These are phyloP conservation scores for Dacryopinax primogenitus DNA, from an alignment of 768 basidiomycete genomes.

Conservation along the genomic window DNA sequence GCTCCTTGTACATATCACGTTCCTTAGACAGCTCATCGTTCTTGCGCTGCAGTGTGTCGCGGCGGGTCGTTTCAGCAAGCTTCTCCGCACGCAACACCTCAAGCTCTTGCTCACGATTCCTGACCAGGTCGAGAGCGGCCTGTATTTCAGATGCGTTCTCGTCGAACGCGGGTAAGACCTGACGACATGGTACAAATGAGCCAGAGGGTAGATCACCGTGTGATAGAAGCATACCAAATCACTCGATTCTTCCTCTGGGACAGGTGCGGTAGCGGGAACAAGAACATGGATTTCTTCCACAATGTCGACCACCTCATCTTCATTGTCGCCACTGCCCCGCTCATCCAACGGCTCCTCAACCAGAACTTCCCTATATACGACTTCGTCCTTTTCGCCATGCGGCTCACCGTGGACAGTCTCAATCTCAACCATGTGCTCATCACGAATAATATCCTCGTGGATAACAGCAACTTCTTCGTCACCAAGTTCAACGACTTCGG, in stretches of 20 bases:
- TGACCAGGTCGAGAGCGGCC: background rate
- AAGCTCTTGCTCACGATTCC: background rate
- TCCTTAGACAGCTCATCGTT: background rate
- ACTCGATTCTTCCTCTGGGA: background rate
- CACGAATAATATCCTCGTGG: background rate
- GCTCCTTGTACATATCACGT: constrained; percentile 4
- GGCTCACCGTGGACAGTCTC: background rate
- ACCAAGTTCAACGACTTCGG: background rate
- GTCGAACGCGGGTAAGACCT: background rate
- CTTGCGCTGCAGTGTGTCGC: background rate
- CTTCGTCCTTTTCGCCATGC: background rate
- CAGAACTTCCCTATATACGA: background rate
- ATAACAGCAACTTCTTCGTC: background rate
- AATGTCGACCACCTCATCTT: background rate
- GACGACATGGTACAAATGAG: background rate
- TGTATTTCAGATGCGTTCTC: background rate
- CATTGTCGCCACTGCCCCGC: background rate
- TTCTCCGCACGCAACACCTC: background rate
- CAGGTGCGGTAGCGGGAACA: background rate
- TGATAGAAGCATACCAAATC: background rate
- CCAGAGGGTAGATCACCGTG: background rate
- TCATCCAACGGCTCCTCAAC: background rate
- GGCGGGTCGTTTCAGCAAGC: background rate
- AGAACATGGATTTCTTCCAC: background rate
- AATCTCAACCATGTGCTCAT: background rate